Base-by-base conservation (phyloP, 257 asterid genomes). In the Fraxinus pennsylvanica region DNA sequence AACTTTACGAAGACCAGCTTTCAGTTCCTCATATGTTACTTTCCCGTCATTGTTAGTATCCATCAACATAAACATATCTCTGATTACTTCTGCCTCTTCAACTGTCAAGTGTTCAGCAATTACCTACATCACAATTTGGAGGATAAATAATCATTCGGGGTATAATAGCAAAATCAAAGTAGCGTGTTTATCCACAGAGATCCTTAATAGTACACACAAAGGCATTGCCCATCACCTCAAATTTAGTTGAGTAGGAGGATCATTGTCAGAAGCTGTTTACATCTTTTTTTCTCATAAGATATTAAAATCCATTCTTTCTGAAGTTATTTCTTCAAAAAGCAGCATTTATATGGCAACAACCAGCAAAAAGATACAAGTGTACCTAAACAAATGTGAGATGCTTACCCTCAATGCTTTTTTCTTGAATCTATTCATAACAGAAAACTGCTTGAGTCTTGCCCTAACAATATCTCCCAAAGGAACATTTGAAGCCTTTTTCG, bases 61-160 rank as follows among this genome's bases (percentile, higher is more conserved):
- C 98, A 95, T 93, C 82, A 95, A 85, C 0, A 92, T 90, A 82
- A 95, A 95, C 99, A 95, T 95, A 38, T 95, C 99, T 80, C 91
- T 87, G 52, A 93, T 95, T 43, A 95, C 97, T 88, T 93, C 99
- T 29, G 93, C 94, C 81, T 95, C 99, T 87, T 93, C 97, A 65
- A 91, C 84, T 4, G 96, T 85, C 27, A 94, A 84, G 91, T 94
- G 97, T 71, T 94, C 97, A 0, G 98, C 97, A 79, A 94, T 92
- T 73, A 94, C 97, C 98, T 94, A 75, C 59, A 81, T 13, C 66
- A 75, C 71, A 71, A 71, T 76, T 83, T 30, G 66, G 61, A 76
- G 74, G 74, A 68, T 36, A 72, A 76, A 32, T 38, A 30, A 77
- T 29, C 43, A 17, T 30, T 69, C n/a, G 41, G 41, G 41, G 73